Evolutionary conservation across 768 basidiomycete genomes (phyloP).

Genomic region (Boletus reticulatus): DNA sequence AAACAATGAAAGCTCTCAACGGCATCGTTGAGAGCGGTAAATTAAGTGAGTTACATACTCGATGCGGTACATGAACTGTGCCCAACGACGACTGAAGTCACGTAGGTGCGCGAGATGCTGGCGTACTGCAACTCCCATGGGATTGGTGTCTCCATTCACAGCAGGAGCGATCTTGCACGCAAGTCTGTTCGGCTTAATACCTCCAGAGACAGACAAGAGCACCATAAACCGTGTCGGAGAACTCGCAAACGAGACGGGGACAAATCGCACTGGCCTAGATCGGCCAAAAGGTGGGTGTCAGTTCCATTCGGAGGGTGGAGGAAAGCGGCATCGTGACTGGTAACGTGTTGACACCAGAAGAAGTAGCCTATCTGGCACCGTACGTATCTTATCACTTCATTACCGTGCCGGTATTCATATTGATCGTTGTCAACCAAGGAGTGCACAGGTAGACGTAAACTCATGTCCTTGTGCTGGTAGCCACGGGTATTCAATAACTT

Average conservation of each 20-base stretch:
- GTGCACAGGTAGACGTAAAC: too few species aligned
- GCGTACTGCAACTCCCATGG: constrained; percentile 47
- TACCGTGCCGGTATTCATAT: not conserved
- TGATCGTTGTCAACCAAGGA: not conserved
- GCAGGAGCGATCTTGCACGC: constrained; percentile 37
- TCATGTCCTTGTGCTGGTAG: too few species aligned
- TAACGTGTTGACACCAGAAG: constrained; percentile 27
- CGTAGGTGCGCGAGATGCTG: constrained; percentile 46
- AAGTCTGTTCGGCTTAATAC: constrained; percentile 21
- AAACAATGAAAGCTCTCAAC: constrained; percentile 51
- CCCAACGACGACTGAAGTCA: too few species aligned
- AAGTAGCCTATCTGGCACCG: constrained; percentile 32
- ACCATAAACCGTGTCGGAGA: constrained; percentile 27
- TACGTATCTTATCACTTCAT: constrained; percentile 6
- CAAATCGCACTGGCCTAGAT: constrained; percentile 47
- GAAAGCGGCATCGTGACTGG: constrained; percentile 29
- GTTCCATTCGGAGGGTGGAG: constrained; percentile 29
- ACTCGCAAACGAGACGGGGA: constrained; percentile 38
- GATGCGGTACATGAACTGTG: constrained; percentile 27
- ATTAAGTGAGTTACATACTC: constrained; percentile 44
- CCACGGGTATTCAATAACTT: too few species aligned
- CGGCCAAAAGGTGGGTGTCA: constrained; percentile 39
- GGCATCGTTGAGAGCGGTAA: constrained; percentile 47
- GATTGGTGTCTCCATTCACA: constrained; percentile 46
- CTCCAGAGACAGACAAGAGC: constrained; percentile 21